Base-by-base conservation (phyloP, 2,329 filamentous ascomycete species). In the Cercospora zeae-maydis region DNA sequence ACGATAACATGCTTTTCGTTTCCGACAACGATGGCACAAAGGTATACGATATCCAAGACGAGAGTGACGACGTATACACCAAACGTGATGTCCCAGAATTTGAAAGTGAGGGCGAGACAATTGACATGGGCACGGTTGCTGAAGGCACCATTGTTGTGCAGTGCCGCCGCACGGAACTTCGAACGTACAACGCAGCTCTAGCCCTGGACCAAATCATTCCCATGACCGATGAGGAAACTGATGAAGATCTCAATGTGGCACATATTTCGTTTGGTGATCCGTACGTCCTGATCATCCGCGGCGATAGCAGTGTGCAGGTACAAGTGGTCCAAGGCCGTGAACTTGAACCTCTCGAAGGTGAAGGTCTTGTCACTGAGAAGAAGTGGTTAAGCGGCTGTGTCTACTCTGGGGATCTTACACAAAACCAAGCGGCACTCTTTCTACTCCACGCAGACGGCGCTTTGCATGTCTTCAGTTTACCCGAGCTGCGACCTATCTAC, bases 101-200 rank as follows among this genome's bases (percentile, higher is more conserved):
- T 73, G 96, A 99, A 65, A 87, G 90, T 51, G 91, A 93, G 66
- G 95, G 93, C 27, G 86, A 88, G 33, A 97, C 95, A 0, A 83
- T 98, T 52, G 90, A 96, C 69, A 89, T 95, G 16, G 91, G 91
- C 14, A 90, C 89, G 0, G 86, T 99, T 76, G 90, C 89, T n/a
- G 85, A 86, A 57, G 87, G 90, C 64, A 90, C 85, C 73, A 86
- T 92, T 63, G 88, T 98, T 34, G 88, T 98, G 14, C 95, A 98
- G 73, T 88, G 96, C 1, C 82, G 96, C 58, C 90, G 88, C 67
- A 91, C 88, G 1, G 93, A 98, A 72, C 86, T 98, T 24, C 85
- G 93, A 63, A 93, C 89, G 65, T 99, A 97, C 71, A 93, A 98
- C 75, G 88, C 88, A 92, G 91, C 96, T 75, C 84, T 99, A 63